These are phyloP conservation scores for Xylogone sp. DNA, from an alignment of 2,329 filamentous ascomycete species.

Conservation along the genomic window DNA sequence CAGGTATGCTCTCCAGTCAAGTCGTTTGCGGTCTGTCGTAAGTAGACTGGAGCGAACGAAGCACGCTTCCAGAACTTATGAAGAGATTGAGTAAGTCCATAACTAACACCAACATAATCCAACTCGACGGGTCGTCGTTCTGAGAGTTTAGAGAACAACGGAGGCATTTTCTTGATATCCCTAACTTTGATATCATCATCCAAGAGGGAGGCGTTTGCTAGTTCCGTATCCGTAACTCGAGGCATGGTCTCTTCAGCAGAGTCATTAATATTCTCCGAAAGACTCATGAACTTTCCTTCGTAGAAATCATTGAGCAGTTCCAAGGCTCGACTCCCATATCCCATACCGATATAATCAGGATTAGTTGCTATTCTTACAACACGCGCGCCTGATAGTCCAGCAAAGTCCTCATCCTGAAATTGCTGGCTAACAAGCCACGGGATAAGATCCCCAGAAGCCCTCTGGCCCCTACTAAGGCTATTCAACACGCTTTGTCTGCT, in stretches of 20 bases:
- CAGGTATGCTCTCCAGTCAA: slow-evolving; percentile 96
- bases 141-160: slow-evolving; percentile 82
- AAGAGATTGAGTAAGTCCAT: slow-evolving; percentile 79
- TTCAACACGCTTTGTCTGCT: slow-evolving; percentile 90
- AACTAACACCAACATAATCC: slow-evolving; percentile 94
- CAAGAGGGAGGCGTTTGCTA: slow-evolving; percentile 71
- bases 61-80: slow-evolving; percentile 97
- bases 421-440: slow-evolving; percentile 98
- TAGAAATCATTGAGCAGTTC: slow-evolving; percentile 89
- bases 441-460: slow-evolving; percentile 89
- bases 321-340: slow-evolving; percentile 86
- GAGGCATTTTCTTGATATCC: slow-evolving; percentile 88
- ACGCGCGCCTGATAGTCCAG: slow-evolving; percentile 84
- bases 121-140: slow-evolving; percentile 76
- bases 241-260: slow-evolving; percentile 59
- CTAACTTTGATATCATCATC: slow-evolving; percentile 87
- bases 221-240: slow-evolving; percentile 77
- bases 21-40: slow-evolving; percentile 93
- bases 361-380: slow-evolving; percentile 95
- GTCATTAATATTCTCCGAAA: slow-evolving; percentile 67
- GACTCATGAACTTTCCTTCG: slow-evolving; percentile 82
- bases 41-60: slow-evolving; percentile 82
- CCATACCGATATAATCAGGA: slow-evolving; percentile 88
- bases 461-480: slow-evolving; percentile 81
- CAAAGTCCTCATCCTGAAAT: slow-evolving; percentile 97